Conservation (phyloP, 2,329 filamentous ascomycete species). For the Chrysoporthe deuterocubensis region DNA sequence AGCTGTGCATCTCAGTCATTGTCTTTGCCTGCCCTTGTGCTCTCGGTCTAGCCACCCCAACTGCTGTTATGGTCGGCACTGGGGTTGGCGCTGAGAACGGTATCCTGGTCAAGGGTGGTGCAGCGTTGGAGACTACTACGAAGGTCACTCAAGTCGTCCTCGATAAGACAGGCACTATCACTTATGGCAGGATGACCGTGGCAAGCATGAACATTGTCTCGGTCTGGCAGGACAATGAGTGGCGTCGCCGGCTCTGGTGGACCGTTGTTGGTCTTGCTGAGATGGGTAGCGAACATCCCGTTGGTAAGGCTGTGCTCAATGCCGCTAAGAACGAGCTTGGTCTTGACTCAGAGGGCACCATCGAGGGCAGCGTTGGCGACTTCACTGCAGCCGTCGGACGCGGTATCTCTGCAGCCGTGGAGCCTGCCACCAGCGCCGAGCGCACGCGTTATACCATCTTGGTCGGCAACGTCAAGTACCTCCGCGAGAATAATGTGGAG, state of each 20-base stretch:
- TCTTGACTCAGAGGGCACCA: constrained; percentile 69
- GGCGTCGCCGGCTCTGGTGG: constrained; percentile 85
- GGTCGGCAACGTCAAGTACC: constrained; percentile 79
- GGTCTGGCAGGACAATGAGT: constrained; percentile 71
- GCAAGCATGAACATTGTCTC: constrained; percentile 69
- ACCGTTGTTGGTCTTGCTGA: constrained; percentile 93
- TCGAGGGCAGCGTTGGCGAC: constrained; percentile 84
- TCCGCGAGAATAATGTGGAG: constrained; percentile 70
- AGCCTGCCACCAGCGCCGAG: constrained; percentile 72
- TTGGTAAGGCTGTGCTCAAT: constrained; percentile 83
- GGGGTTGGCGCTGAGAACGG: constrained; percentile 93
- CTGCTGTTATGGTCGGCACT: constrained; percentile 99
- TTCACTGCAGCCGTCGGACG: constrained; percentile 84
- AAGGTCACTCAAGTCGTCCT: constrained; percentile 89
- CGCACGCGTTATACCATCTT: constrained; percentile 77
- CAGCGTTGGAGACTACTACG: constrained; percentile 86
- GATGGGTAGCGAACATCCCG: constrained; percentile 93
- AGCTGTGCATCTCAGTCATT: constrained; percentile 97
- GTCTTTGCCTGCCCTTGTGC: constrained; percentile 98
- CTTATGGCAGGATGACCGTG: constrained; percentile 93
- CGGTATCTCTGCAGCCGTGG: constrained; percentile 81
- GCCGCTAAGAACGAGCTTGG: constrained; percentile 78
- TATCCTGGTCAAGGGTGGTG: constrained; percentile 96
- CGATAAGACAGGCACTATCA: constrained; percentile 96
- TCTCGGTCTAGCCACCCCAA: constrained; percentile 92